phyloP scores from a whole-genome alignment of 495 filamentous ascomycete genomes.

The Chaetomium fimeti region DNA sequence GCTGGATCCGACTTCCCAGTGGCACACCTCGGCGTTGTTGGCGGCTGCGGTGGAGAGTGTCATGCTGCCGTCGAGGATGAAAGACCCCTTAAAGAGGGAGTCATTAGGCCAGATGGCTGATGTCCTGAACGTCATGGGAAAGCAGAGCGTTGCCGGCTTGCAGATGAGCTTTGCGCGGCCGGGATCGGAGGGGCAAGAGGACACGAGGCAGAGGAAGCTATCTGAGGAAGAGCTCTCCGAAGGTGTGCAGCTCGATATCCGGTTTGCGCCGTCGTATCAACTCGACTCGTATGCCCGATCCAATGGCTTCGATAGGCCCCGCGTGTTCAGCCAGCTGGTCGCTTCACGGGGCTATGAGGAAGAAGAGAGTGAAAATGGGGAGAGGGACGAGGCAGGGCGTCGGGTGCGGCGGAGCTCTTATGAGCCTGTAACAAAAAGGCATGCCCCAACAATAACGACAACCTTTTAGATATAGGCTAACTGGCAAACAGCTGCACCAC shows the following conservation, averaged over 20 bases:
- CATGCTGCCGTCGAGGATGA: conserved; percentile 73
- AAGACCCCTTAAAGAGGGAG: conserved; percentile 48
- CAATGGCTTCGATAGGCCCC: conserved; percentile 22
- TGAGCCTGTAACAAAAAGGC: conserved; percentile 32
- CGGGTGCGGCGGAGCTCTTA: conserved; percentile 24
- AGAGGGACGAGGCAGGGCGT: conserved; percentile 22
- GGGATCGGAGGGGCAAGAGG: conserved; percentile 18
- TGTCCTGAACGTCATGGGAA: conserved; percentile 71
- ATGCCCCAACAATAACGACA: neutral
- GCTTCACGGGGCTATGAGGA: conserved; percentile 24
- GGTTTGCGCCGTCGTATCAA: conserved; percentile 32
- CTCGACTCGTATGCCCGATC: conserved; percentile 22
- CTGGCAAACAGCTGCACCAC: conserved; percentile 42
- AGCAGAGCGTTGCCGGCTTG: conserved; percentile 75
- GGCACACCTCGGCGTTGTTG: conserved; percentile 80
- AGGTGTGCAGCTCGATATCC: conserved; percentile 30
- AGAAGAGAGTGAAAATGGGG: conserved; percentile 23
- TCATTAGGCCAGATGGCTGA: conserved; percentile 65
- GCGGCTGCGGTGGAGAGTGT: conserved; percentile 75
- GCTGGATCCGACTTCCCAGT: conserved; percentile 65
- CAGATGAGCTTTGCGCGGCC: conserved; percentile 49
- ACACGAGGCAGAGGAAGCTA: conserved; percentile 10
- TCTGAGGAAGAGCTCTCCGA: conserved; percentile 27
- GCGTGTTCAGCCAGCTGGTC: conserved; percentile 37
- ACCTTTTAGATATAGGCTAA: conserved; percentile 17